Base-by-base conservation (phyloP, 257 asterid species). In the Penstemon barbatus region DNA sequence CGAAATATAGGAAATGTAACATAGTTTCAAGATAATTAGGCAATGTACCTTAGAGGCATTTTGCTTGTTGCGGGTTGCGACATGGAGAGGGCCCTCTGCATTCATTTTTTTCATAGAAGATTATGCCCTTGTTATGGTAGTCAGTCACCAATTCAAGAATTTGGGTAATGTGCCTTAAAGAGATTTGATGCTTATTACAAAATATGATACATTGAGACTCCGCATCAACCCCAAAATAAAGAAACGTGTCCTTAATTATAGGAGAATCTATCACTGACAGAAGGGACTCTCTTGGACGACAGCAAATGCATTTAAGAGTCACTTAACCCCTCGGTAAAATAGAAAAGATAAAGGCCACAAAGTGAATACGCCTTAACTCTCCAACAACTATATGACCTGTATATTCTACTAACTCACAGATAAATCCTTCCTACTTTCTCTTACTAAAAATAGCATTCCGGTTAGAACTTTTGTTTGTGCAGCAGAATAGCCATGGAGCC, bases 401-500 rank as follows among this genome's bases (percentile, higher is more conserved):
- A 25, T 25, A 25, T 25, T 25, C 33, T 25, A 25, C 33, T 25
- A 1, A 25, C 33, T 25, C 33, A 25, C 33, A 1, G 33, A 25
- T 2, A 25, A 25, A 25, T 25, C 33, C 33, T 25, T 25, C 33
- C 33, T 25, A 40, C 44, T 12, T 43, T 45, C 65, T 49, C 52
- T 60, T 9, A 33, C 44, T 52, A 48, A 8, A 38, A 49, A 25
- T 25, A 25, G 33, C 33, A 1, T 25, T 25, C 33, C 33, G 33
- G 2, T 25, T 25, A 25, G 33, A 25, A 25, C 33, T 2, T 25
- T 25, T 25, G 33, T 25, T 25, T 25, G 33, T 25, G 33, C 33
- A 62, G 39, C 71, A 42, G 19, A 46, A 57, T 66, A 66, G 63
- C 33, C 54, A 79, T 79, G 89, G 81, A 75, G 7, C 56, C 78